A percentile compares a stretch with the other conserved stretches of the same genome.
Evolutionary conservation across 768 basidiomycete genomes (phyloP).

Genomic region (Lactarius trivialis): DNA sequence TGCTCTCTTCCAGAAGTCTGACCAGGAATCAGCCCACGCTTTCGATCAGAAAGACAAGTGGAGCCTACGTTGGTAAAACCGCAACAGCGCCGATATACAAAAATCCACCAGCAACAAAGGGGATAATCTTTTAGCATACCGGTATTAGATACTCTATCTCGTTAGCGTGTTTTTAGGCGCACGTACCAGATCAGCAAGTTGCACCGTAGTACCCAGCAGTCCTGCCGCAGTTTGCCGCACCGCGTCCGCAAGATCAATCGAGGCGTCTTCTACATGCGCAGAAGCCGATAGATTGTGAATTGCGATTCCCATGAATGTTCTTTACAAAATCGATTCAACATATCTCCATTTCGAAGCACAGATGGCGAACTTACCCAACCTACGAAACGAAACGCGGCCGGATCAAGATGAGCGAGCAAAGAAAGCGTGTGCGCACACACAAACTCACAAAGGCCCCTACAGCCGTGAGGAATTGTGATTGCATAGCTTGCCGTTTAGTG

Average conservation of each 20-base stretch:
- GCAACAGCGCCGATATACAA: conserved; percentile 91
- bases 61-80: conserved; percentile 78
- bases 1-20: conserved; percentile 81
- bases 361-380: conserved; percentile 26
- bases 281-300: conserved; percentile 70
- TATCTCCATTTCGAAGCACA: not conserved
- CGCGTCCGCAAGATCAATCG: conserved; percentile 65
- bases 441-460: conserved; percentile 82
- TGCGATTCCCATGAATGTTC: conserved; percentile 83
- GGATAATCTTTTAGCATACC: conserved; percentile 57
- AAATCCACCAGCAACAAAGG: conserved; percentile 87
- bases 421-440: conserved; percentile 22
- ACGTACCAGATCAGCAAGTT: conserved; percentile 73
- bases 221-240: conserved; percentile 71
- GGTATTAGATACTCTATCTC: conserved; percentile 17
- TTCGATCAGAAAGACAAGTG: conserved; percentile 12
- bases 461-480: conserved; percentile 87
- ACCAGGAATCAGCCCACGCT: conserved; percentile 2
- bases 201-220: conserved; percentile 76
- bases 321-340: conserved; percentile 26
- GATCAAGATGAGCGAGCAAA: conserved; percentile 19
- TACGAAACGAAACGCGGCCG: conserved; percentile 9
- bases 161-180: conserved; percentile 16
- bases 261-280: conserved; percentile 32
- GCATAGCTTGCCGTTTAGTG: conserved; percentile 88